Evolutionary conservation across 2,329 filamentous ascomycete species (phyloP).

Genomic region (Curvularia eragrostidis): DNA sequence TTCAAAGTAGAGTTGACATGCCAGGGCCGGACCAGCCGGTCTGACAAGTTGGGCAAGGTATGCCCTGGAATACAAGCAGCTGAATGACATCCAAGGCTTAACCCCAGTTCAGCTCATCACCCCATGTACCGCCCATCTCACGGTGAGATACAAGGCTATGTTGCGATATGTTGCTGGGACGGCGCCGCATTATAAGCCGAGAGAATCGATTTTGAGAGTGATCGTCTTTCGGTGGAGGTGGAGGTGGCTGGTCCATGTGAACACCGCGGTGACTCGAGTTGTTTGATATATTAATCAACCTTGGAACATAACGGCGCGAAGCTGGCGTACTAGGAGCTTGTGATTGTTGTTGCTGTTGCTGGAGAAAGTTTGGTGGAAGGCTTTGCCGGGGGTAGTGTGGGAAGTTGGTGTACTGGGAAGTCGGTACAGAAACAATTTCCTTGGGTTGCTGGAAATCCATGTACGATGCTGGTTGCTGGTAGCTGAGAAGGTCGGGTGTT

Average conservation of each 20-base stretch:
- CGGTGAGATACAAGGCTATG: conserved; percentile 42
- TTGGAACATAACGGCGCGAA: conserved; percentile 43
- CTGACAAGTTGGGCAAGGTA: conserved; percentile 1
- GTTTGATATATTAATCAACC: conserved; percentile 45
- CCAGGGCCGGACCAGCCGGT: conserved; percentile 39
- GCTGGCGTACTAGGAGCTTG: conserved; percentile 20
- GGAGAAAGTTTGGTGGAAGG: conserved; percentile 44
- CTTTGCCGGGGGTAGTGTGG: conserved; percentile 46
- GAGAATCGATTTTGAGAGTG: conserved; percentile 42
- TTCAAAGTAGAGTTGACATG: conserved; percentile 31
- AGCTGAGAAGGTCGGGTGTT: conserved; percentile 44
- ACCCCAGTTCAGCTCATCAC: conserved; percentile 47
- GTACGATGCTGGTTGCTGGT: conserved; percentile 40
- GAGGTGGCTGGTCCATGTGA: conserved; percentile 42
- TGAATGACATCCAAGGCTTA: conserved; percentile 19
- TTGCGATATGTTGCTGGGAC: conserved; percentile 48
- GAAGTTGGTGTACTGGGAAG: conserved; percentile 45
- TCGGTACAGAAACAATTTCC: conserved; percentile 43
- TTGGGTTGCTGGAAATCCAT: conserved; percentile 43
- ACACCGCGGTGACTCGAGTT: conserved; percentile 35
- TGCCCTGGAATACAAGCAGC: background rate
- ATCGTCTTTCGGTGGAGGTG: conserved; percentile 47
- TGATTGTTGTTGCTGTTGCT: conserved; percentile 24
- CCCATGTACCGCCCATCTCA: conserved; percentile 43
- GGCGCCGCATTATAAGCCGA: conserved; percentile 44